A percentile compares a stretch with the other conserved stretches of the same genome.
Conservation (phyloP, 345 rosid genomes). For the Populus nigra region DNA sequence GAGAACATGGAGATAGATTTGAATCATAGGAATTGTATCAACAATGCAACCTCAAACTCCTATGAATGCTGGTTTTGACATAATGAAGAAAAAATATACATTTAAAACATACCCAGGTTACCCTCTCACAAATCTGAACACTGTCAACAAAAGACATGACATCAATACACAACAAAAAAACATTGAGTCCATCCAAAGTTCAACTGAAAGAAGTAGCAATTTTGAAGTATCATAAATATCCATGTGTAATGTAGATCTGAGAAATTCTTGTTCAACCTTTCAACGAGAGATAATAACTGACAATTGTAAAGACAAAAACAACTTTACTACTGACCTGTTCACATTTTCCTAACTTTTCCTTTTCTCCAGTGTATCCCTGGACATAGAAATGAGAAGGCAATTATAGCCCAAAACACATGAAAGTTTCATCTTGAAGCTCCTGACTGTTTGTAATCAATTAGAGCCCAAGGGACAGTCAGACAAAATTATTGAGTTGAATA, state of each 20-base stretch:
- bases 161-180: not conserved
- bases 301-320: not conserved
- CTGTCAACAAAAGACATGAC: not conserved
- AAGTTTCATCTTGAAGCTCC: conserved; percentile 16
- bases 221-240: not conserved
- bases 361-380: conserved; percentile 83
- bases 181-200: not conserved
- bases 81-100: not conserved
- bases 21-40: not conserved
- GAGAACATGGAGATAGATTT: not conserved
- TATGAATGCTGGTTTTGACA: not conserved
- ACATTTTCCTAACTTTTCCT: conserved; percentile 83
- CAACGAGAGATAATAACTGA: not conserved
- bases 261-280: not conserved
- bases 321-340: conserved; percentile 56
- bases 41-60: not conserved
- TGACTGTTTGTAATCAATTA: not conserved
- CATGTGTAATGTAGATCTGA: not conserved
- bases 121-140: not conserved
- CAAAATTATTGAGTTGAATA: conserved; percentile 3
- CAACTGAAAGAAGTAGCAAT: not conserved
- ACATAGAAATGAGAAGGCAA: conserved; percentile 21
- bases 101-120: not conserved
- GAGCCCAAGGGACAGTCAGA: not conserved
- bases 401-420: conserved; percentile 9